Evolutionary conservation across 139 green algal species (phyloP), one percentile per base, ranked within the genome.

Genomic region (Choricystis sp.): DNA sequence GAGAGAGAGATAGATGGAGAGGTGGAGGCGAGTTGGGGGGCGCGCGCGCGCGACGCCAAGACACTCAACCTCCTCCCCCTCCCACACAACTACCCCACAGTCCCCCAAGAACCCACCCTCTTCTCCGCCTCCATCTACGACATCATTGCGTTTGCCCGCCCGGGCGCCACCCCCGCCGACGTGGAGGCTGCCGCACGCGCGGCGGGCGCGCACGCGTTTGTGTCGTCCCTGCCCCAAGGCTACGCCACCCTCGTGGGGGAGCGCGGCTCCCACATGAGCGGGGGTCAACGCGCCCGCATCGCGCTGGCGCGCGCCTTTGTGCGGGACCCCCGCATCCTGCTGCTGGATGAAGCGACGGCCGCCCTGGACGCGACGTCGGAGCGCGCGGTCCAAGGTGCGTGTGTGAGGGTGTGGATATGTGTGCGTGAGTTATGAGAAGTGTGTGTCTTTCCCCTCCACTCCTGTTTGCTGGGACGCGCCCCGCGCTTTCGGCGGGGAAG

Each of bases 81-180:
- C 28, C n/a, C n/a, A n/a, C n/a, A n/a, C n/a, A n/a, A n/a, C n/a
- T n/a, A n/a, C n/a, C n/a, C n/a, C n/a, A n/a, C n/a, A n/a, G 88
- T 97, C 22, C 81, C 64, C 49, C 91, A 97, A 78, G 89, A 96
- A 81, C 86, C 89, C 3, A 85, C 78, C 3, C 85, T 97, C 31
- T 97, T 97, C 59, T 67, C 63, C 40, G 74, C 67, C 26, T 72
- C 67, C 26, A 74, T 78, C 64, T 26, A 62, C 31, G 74, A 94
- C 31, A 97, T 96, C 81, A 96, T 97, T 66, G 70, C 65, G 1
- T 85, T 81, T 60, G 87, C 80, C 62, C 73, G 67, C 56, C 58
- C 61, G 25, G 70, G 73, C 0, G 70, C 75, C 0, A 80, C 60
- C 19, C 56, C 76, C 48, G 67, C 78, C 60, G 76, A 92, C 62